These are phyloP conservation scores for Colletotrichum noveboracense DNA, from an alignment of 2,329 filamentous ascomycete genomes.

Conservation along the genomic window DNA sequence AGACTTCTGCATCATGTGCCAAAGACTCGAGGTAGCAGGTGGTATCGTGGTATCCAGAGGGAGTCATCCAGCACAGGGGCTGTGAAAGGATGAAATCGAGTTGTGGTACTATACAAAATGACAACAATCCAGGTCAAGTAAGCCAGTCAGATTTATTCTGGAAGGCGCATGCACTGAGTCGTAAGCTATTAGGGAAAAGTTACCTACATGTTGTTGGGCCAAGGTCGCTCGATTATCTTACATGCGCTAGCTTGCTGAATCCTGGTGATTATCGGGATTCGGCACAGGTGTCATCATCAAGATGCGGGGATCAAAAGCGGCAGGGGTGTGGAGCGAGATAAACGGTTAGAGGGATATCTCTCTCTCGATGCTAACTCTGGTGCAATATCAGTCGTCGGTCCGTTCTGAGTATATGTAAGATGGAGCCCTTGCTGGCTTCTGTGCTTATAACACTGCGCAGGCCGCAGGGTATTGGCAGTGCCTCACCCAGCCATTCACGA, in stretches of 20 bases:
- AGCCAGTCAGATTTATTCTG: not conserved
- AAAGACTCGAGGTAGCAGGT: not conserved
- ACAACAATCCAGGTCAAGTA: not conserved
- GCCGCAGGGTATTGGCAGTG: not conserved
- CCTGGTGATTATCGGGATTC: not conserved
- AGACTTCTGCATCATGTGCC: not conserved
- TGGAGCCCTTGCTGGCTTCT: not conserved
- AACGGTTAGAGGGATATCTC: not conserved
- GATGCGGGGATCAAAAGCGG: not conserved
- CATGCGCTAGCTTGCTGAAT: not conserved
- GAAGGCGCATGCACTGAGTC: not conserved
- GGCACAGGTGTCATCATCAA: not conserved
- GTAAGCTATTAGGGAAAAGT: not conserved
- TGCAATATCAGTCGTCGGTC: not conserved
- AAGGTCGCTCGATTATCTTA: not conserved
- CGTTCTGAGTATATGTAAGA: not conserved
- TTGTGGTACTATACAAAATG: not conserved
- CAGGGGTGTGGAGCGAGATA: not conserved
- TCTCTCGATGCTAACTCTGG: not conserved
- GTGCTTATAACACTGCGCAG: not conserved
- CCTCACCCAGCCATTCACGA: not conserved
- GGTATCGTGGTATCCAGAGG: not conserved
- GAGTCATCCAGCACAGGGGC: not conserved
- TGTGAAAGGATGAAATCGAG: rapidly evolving
- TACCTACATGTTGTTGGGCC: not conserved